These are phyloP conservation scores for Cladosporium phlei DNA, from an alignment of 2,329 filamentous ascomycete species.

Conservation along the genomic window DNA sequence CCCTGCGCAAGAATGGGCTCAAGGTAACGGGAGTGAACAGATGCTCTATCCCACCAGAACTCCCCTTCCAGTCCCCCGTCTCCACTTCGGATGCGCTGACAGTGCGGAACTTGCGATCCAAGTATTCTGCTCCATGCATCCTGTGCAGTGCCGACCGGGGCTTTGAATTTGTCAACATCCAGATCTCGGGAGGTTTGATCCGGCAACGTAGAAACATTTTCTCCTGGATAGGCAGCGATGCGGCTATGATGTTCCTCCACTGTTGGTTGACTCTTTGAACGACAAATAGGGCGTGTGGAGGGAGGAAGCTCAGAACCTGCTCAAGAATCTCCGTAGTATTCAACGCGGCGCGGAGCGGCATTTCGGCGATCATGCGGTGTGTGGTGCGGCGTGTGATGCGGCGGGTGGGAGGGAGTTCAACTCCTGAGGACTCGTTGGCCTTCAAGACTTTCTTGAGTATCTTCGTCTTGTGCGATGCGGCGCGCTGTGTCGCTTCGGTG, in stretches of 20 bases:
- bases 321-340: constrained; percentile 8
- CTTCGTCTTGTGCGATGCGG: no score
- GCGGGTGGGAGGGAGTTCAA: no score
- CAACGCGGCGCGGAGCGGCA: constrained; percentile 5
- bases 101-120: no score
- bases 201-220: background rate
- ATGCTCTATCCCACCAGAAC: no score
- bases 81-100: no score
- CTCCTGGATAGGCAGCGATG: background rate
- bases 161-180: no score
- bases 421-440: no score
- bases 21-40: background rate
- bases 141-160: no score
- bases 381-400: background rate
- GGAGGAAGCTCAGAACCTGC: background rate
- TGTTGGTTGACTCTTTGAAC: background rate
- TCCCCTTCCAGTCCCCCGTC: no score
- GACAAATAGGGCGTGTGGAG: background rate
- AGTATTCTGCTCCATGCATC: no score
- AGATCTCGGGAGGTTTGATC: background rate
- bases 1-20: background rate
- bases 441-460: no score
- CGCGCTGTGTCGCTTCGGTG: background rate
- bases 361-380: background rate
- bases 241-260: background rate